A percentile compares a stretch with the other conserved stretches of the same genome.
These are phyloP conservation scores for Malus hybrid DNA, from an alignment of 331 rosid species.

Conservation along the genomic window DNA sequence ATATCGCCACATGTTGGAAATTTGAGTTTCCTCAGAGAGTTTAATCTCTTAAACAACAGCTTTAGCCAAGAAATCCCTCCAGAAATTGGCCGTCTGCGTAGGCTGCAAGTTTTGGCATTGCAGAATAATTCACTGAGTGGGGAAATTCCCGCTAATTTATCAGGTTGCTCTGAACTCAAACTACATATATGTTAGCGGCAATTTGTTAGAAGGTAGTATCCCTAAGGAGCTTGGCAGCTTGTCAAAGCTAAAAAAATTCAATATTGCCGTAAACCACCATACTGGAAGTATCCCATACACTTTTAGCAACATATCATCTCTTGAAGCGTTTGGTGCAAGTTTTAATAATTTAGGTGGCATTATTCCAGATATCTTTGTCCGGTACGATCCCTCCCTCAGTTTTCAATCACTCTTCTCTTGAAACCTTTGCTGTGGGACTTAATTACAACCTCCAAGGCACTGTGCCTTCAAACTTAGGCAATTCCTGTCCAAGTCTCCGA, in stretches of 20 bases:
- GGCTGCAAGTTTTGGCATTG: fast-evolving
- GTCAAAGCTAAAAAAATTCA: no score
- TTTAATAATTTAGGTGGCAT: not conserved
- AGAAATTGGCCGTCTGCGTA: no score
- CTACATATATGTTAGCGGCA: fast-evolving
- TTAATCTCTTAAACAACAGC: not conserved
- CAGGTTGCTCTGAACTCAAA: no score
- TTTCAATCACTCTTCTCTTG: not conserved
- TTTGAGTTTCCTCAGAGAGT: not conserved
- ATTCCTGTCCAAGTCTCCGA: not conserved
- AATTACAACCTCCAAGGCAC: not conserved
- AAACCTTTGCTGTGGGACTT: not conserved
- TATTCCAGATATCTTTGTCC: not conserved
- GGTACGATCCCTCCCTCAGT: not conserved
- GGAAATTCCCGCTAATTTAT: no score
- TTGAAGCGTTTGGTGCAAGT: fast-evolving
- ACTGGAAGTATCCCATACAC: not conserved
- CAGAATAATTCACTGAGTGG: no score
- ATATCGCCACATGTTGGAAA: not conserved
- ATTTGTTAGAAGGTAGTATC: not conserved
- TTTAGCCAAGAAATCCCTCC: not conserved
- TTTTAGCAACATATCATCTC: not conserved
- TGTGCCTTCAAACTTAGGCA: not conserved
- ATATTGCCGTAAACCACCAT: not conserved
- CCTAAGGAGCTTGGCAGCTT: no score